Evolutionary conservation across 192 early-diverging fungal genomes (phyloP), one percentile per base, ranked within the genome.

Genomic region (Linnemannia elongata): DNA sequence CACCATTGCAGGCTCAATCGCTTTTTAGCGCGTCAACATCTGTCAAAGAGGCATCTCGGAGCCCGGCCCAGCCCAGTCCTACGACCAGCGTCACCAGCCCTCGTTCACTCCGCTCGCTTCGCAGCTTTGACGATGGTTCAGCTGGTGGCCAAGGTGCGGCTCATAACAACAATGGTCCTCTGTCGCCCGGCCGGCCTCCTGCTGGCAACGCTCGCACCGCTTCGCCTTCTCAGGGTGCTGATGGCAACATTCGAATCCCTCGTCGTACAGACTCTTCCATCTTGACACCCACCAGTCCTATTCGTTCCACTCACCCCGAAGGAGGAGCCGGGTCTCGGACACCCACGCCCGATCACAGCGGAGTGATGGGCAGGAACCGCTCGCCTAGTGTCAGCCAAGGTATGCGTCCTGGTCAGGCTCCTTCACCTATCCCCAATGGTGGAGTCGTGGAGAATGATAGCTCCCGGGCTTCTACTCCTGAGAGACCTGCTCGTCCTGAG

Each of bases 371-470:
- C n/a, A 30, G 85, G 24, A 81, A 81, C 24, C 54, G 85, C 18
- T 81, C 85, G 15, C 72, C 79, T 0, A 87, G 85, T 36, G 66
- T 87, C 6, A 81, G 85, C 39, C 85, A 87, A 30, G 76, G 85
- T 10, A 36, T 78, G 36, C 79, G 79, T 33, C 52, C 72, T 55
- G 79, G 85, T 20, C 85, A 87, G 22, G 45, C 63, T 9, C 72
- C 85, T 4, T 87, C 85, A 3, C 79, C 85, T 55, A 12, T 47
- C 27, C 45, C 78, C 42, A 47, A 70, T 68, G 60, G 35, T 71
- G 22, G 63, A 15, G 75, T 57, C 30, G 33, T 17, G 9, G 74
- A 79, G 3, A 35, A 70, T 1, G 78, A 87, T 22, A 69, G 6
- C 6, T 81, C 84, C 6, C 36, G 79, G 4, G 75, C 85, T 1